Evolutionary conservation across 352 stramenopile genomes (phyloP), one percentile per base, ranked within the genome.

Genomic region (Phytophthora multivora): DNA sequence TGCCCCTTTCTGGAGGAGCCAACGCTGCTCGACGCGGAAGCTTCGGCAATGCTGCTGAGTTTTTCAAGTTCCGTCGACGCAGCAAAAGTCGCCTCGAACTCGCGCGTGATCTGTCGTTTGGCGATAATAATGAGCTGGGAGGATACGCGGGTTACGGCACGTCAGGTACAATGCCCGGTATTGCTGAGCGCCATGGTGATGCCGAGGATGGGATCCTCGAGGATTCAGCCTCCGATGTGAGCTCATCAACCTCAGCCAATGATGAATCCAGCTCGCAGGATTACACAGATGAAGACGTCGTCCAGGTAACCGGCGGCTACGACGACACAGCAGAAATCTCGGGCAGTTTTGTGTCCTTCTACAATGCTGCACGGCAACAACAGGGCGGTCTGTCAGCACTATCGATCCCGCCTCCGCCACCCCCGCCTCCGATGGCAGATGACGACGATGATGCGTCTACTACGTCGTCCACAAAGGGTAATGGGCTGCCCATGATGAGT

Each of bases 51-150:
- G 86, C 86, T 18, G 86, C 86, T 12, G 83, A 94, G 53, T 91
- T 94, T 21, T 94, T 91, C 66, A 92, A 92, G 52, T 94, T 92
- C 39, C 86, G 86, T 43, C 81, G 86, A 77, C 83, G 86, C 60
- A 94, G 86, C 59, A 94, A 94, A 74, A 94, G 86, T 31, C 86
- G 86, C 12, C 69, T 94, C 18, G 83, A 92, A 63, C 65, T 94
- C 15, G 83, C 83, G 16, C 81, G 86, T 21, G 86, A 94, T 36
- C 60, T 92, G 48, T 75, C 80, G 49, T 80, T 80, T 33, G 58
- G 62, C 9, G 74, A 79, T 16, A 83, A 83, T 35, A 74, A 74
- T 10, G 77, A 82, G 30, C 52, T 69, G 23, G 63, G 65, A 25
- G 66, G 73, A 15, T 87, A 86, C 43, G 60, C 77, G 1, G 88